Percentiles rank a stretch among this genome's conserved stretches.
Conservation (phyloP, 2,329 filamentous ascomycete species). For the Fusarium anthophilum region DNA sequence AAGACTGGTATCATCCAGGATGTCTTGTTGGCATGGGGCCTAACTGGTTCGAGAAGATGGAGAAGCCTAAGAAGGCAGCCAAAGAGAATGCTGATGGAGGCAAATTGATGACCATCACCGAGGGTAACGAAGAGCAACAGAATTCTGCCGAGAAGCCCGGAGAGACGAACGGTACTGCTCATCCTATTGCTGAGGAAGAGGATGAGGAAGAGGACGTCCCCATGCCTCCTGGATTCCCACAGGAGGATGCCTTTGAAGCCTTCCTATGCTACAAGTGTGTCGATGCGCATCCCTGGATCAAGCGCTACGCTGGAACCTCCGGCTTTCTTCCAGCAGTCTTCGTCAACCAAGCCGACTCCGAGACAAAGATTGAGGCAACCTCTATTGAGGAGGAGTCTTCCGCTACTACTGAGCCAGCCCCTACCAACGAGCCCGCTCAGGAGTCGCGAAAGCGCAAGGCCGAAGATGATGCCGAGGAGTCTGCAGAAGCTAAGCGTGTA, state of each 20-base stretch:
- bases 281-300: constrained; percentile 89
- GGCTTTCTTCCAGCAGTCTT: constrained; percentile 84
- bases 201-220: constrained; percentile 70
- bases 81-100: constrained; percentile 27
- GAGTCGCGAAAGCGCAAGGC: constrained; percentile 73
- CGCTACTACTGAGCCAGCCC: constrained; percentile 1
- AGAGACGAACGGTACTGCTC: constrained; percentile 30
- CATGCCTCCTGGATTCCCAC: constrained; percentile 85
- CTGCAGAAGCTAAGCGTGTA: constrained; percentile 59
- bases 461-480: constrained; percentile 58
- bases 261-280: constrained; percentile 96
- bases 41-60: constrained; percentile 71
- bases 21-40: constrained; percentile 85
- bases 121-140: constrained; percentile 54
- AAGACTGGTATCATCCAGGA: constrained; percentile 98
- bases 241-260: constrained; percentile 87
- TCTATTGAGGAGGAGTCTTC: not conserved
- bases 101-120: constrained; percentile 59
- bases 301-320: constrained; percentile 79
- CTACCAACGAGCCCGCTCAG: not conserved
- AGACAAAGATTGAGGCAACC: not conserved
- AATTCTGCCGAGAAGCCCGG: constrained; percentile 28
- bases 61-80: constrained; percentile 46
- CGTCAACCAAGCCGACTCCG: constrained; percentile 38
- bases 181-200: constrained; percentile 41